phyloP scores from a whole-genome alignment of 2,329 filamentous ascomycete genomes.

The Chlorencoelia australis region DNA sequence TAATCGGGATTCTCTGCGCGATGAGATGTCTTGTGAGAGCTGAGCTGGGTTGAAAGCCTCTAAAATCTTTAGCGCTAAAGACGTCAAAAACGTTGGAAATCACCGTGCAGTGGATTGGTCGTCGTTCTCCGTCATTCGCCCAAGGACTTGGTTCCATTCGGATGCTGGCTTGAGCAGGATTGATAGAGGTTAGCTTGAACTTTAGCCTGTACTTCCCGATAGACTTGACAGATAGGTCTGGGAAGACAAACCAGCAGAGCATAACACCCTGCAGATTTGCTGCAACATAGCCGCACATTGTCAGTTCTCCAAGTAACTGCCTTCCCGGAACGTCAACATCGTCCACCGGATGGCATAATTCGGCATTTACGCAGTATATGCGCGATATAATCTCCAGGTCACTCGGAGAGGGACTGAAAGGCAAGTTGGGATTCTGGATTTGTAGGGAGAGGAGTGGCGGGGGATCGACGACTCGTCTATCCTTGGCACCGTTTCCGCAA shows the following conservation, averaged over 20 bases:
- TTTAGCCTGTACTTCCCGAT: conserved; percentile 66
- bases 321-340: conserved; percentile 63
- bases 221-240: conserved; percentile 70
- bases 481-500: conserved; percentile 74
- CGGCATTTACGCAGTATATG: conserved; percentile 56
- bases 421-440: too few species aligned
- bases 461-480: conserved; percentile 73
- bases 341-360: conserved; percentile 51
- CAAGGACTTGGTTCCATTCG: conserved; percentile 23
- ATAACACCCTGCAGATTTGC: conserved; percentile 62
- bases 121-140: too few species aligned
- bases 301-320: conserved; percentile 69
- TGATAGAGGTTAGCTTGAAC: conserved; percentile 64
- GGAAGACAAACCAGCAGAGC: conserved; percentile 80
- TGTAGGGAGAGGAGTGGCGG: conserved; percentile 58
- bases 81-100: conserved; percentile 68
- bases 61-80: conserved; percentile 78
- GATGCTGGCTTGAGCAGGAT: conserved; percentile 43
- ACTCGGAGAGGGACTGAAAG: too few species aligned
- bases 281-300: conserved; percentile 67
- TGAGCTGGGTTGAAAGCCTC: conserved; percentile 72
- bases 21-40: conserved; percentile 63
- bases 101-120: conserved; percentile 39
- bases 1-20: too few species aligned
- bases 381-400: conserved; percentile 40